Evolutionary conservation across 2,329 filamentous ascomycete genomes (phyloP).

Genomic region (Penicillium sp.): DNA sequence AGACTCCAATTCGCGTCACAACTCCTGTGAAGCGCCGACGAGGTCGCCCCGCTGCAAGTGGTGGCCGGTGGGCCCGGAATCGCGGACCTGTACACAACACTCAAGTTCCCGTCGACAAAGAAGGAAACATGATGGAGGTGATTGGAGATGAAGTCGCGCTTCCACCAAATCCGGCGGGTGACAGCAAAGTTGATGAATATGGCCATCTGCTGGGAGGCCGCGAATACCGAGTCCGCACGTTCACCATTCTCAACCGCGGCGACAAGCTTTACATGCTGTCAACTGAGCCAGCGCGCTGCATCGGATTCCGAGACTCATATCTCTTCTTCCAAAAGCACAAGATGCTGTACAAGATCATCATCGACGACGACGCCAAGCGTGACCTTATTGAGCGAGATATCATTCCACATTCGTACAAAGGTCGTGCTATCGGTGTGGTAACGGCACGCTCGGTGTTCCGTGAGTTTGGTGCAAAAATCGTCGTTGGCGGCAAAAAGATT

Average conservation of each 20-base stretch:
- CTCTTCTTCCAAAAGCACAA: slow-evolving; percentile 99
- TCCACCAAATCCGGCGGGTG: slow-evolving; percentile 83
- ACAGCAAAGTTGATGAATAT: slow-evolving; percentile 88
- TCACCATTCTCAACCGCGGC: slow-evolving; percentile 82
- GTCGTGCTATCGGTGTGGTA: slow-evolving; percentile 93
- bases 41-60: slow-evolving; percentile 56
- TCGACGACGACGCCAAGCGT: slow-evolving; percentile 94
- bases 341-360: slow-evolving; percentile 95
- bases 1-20: slow-evolving; percentile 43
- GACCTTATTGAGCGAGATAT: slow-evolving; percentile 94
- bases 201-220: slow-evolving; percentile 80
- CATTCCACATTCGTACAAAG: slow-evolving; percentile 98
- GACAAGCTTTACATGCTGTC: slow-evolving; percentile 96
- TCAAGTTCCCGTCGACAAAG: slow-evolving; percentile 86
- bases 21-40: slow-evolving; percentile 61
- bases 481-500: slow-evolving; percentile 85
- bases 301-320: slow-evolving; percentile 96
- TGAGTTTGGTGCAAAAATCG: slow-evolving; percentile 91
- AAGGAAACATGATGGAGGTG: slow-evolving; percentile 89
- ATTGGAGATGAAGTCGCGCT: slow-evolving; percentile 88
- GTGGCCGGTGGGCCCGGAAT: slow-evolving; percentile 71
- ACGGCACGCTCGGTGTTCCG: slow-evolving; percentile 95
- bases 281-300: slow-evolving; percentile 93
- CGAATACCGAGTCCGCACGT: slow-evolving; percentile 94
- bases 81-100: slow-evolving; percentile 75